These are phyloP conservation scores for Lecanosticta acicola DNA, from an alignment of 2,329 filamentous ascomycete species.

Conservation along the genomic window DNA sequence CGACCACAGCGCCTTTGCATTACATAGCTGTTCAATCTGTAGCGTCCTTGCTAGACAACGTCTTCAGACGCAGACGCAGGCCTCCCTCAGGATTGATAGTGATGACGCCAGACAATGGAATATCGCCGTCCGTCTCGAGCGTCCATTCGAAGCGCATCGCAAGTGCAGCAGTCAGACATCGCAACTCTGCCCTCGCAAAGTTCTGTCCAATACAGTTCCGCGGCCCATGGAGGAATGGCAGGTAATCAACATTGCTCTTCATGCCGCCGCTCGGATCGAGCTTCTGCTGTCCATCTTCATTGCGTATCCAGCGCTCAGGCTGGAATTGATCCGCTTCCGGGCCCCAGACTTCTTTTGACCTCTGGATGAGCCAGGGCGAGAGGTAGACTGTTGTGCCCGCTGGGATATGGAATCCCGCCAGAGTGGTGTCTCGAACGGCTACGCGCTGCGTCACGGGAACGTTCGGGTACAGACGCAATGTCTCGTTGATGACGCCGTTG, in stretches of 20 bases:
- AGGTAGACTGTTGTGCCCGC: constrained; percentile 55
- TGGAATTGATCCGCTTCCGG: constrained; percentile 28
- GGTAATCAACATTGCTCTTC: background rate
- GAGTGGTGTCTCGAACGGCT: constrained; percentile 16
- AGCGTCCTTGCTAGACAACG: too few species aligned
- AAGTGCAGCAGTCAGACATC: background rate
- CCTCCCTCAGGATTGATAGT: too few species aligned
- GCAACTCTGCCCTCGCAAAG: background rate
- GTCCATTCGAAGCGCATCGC: background rate
- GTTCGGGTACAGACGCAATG: constrained; percentile 19
- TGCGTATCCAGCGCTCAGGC: constrained; percentile 32
- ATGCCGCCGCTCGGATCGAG: too few species aligned
- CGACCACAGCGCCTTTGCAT: too few species aligned
- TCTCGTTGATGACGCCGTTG: constrained; percentile 67
- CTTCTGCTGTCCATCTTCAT: too few species aligned
- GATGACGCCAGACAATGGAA: too few species aligned
- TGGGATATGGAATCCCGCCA: constrained; percentile 9
- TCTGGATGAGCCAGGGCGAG: constrained; percentile 39
- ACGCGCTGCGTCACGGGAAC: constrained; percentile 16
- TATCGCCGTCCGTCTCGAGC: too few species aligned
- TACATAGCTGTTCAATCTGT: too few species aligned
- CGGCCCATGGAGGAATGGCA: constrained; percentile 1
- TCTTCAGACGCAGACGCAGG: too few species aligned
- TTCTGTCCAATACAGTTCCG: constrained; percentile 1
- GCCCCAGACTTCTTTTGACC: constrained; percentile 29